These are phyloP conservation scores for Vitis riparia DNA, from an alignment of 164 flowering plant genomes.

Conservation along the genomic window DNA sequence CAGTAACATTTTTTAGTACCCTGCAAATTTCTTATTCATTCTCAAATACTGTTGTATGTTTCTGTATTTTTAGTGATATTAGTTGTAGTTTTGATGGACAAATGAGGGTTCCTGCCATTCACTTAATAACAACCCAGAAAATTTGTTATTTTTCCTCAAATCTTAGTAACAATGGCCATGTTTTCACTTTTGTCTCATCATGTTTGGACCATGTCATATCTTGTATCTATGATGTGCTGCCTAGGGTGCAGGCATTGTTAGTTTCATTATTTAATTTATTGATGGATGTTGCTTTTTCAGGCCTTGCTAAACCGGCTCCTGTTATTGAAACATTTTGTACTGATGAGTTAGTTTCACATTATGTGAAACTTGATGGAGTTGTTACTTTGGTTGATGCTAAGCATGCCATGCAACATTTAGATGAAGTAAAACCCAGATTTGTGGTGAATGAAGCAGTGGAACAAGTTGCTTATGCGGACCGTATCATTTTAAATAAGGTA, in stretches of 20 bases:
- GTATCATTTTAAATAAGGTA: conserved; percentile 92
- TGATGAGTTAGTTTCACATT: conserved; percentile 76
- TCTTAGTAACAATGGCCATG: too few relatives aligned
- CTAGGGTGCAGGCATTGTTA: not conserved
- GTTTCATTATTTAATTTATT: not conserved
- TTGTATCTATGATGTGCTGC: not conserved
- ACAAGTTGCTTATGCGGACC: conserved; percentile 98
- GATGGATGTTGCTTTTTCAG: conserved; percentile 35
- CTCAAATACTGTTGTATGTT: too few relatives aligned
- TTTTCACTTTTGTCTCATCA: not conserved
- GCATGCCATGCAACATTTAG: conserved; percentile 82
- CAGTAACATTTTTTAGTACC: too few relatives aligned
- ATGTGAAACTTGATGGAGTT: conserved; percentile 96
- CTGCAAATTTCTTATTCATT: too few relatives aligned
- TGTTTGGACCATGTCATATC: not conserved
- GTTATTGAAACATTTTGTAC: conserved; percentile 89
- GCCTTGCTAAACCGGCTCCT: conserved; percentile 98
- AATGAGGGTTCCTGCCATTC: too few relatives aligned
- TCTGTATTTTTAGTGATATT: too few relatives aligned
- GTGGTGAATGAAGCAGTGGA: conserved; percentile 97
- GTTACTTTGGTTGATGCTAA: conserved; percentile 94
- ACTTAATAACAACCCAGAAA: too few relatives aligned
- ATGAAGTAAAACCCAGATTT: conserved; percentile 96
- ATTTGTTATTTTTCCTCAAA: too few relatives aligned
- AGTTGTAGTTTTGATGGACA: too few relatives aligned